These are phyloP conservation scores for Jackrogersella minutella DNA, from an alignment of 495 filamentous ascomycete genomes.

Conservation along the genomic window DNA sequence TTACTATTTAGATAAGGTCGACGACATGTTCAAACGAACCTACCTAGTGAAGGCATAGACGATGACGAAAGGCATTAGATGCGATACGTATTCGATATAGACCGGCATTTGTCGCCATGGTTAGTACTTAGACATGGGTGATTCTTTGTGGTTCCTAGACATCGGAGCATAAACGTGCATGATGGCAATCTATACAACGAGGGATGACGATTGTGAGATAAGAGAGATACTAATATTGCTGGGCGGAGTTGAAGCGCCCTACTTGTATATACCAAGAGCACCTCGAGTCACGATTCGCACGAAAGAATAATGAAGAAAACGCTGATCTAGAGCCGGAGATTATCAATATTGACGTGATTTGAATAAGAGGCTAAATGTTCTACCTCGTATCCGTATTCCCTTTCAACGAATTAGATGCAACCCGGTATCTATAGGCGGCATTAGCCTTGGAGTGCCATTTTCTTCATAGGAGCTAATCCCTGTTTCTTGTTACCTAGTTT, in stretches of 20 bases:
- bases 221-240: slow-evolving; percentile 36
- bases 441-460: no score
- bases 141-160: slow-evolving; percentile 16
- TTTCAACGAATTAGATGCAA: background rate
- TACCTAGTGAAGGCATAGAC: slow-evolving; percentile 87
- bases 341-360: background rate
- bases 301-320: slow-evolving; percentile 9
- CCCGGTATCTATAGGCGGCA: no score
- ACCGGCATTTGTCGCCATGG: slow-evolving; percentile 25
- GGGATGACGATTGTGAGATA: slow-evolving; percentile 26
- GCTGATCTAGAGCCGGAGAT: background rate
- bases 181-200: slow-evolving; percentile 37
- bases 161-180: slow-evolving; percentile 11
- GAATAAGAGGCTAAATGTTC: background rate
- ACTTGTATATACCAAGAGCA: slow-evolving; percentile 44
- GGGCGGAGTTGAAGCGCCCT: slow-evolving; percentile 22
- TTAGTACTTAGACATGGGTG: slow-evolving; percentile 17
- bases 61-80: slow-evolving; percentile 10
- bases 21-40: slow-evolving; percentile 93
- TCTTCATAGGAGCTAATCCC: no score
- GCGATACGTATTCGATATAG: slow-evolving; percentile 36
- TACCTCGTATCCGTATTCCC: background rate
- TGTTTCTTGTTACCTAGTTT: background rate
- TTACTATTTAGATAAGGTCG: slow-evolving; percentile 90
- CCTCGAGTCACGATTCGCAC: slow-evolving; percentile 25